Evolutionary conservation across 768 basidiomycete genomes (phyloP).

Genomic region (Pulveroboletus sp.): DNA sequence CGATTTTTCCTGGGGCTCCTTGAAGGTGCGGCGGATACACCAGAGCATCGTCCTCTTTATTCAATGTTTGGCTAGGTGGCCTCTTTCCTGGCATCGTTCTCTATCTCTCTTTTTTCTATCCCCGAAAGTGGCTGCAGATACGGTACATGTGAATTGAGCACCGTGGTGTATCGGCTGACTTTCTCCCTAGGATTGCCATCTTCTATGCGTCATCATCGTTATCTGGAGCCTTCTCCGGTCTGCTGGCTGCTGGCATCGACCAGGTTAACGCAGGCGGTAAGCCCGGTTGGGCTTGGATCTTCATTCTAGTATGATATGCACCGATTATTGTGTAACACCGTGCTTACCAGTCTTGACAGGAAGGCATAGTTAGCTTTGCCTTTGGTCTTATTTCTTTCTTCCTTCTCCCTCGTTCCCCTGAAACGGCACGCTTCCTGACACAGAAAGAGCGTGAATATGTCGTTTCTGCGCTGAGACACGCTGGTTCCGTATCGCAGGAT

Average conservation of each 20-base stretch:
- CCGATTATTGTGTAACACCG: background rate
- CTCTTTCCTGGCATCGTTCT: conserved; percentile 56
- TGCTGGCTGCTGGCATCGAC: conserved; percentile 57
- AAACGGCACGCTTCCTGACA: conserved; percentile 48
- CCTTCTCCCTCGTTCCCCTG: conserved; percentile 45
- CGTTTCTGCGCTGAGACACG: conserved; percentile 20
- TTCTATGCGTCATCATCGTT: conserved; percentile 47
- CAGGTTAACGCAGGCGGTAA: conserved; percentile 52
- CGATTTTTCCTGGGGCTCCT: conserved; percentile 50
- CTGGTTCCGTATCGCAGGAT: conserved; percentile 38
- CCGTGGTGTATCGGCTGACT: conserved; percentile 1
- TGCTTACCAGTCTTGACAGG: conserved; percentile 23
- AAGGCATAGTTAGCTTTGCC: conserved; percentile 61
- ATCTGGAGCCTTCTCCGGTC: conserved; percentile 59
- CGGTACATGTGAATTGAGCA: conserved; percentile 1
- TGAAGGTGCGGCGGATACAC: conserved; percentile 46
- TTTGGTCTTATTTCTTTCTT: conserved; percentile 53
- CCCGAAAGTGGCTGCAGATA: conserved; percentile 26
- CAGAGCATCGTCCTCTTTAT: background rate
- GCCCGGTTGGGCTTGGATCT: conserved; percentile 64
- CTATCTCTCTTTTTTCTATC: conserved; percentile 51
- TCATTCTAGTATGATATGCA: conserved; percentile 41
- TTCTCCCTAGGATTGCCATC: conserved; percentile 30
- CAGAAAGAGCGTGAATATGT: conserved; percentile 50
- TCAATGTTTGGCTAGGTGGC: conserved; percentile 37